Conservation (phyloP, 345 rosid species). For the Sonneratia caseolaris region DNA sequence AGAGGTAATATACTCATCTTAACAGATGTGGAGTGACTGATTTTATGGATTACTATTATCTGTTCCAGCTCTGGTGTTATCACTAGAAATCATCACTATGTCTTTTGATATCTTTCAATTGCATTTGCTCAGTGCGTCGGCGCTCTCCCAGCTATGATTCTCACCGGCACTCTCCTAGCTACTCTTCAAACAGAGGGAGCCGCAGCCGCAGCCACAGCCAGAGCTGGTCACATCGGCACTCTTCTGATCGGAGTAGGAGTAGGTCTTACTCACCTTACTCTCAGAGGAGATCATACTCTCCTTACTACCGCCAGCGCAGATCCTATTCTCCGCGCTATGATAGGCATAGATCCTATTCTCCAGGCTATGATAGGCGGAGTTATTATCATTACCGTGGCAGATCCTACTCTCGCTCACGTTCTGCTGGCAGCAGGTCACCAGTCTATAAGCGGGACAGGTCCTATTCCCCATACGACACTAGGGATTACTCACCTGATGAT, state of each 20-base stretch:
- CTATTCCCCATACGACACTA: conserved; percentile 23
- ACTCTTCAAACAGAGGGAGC: conserved; percentile 32
- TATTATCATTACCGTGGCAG: conserved; percentile 18
- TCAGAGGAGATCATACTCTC: conserved; percentile 44
- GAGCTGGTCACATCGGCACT: no score
- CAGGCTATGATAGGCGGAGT: conserved; percentile 21
- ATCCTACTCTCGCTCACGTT: conserved; percentile 28
- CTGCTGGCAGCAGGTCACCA: conserved; percentile 45
- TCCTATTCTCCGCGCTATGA: conserved; percentile 33
- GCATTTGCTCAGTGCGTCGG: conserved; percentile 1
- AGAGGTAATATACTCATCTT: conserved; percentile 29
- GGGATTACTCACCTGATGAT: conserved; percentile 22
- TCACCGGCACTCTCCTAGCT: conserved; percentile 34
- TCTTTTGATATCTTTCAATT: background rate
- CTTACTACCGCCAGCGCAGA: conserved; percentile 11
- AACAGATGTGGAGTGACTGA: background rate
- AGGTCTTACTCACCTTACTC: no score
- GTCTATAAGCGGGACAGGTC: conserved; percentile 33
- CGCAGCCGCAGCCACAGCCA: conserved; percentile 1
- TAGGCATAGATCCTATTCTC: conserved; percentile 27
- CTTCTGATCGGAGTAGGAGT: no score
- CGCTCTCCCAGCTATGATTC: conserved; percentile 19
- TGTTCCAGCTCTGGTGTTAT: background rate
- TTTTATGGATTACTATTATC: background rate
- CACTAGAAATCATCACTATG: background rate